Evolutionary conservation across 78 protist species (phyloP), one percentile per base, ranked within the genome.

Genomic region (Andalucia godoyi): DNA sequence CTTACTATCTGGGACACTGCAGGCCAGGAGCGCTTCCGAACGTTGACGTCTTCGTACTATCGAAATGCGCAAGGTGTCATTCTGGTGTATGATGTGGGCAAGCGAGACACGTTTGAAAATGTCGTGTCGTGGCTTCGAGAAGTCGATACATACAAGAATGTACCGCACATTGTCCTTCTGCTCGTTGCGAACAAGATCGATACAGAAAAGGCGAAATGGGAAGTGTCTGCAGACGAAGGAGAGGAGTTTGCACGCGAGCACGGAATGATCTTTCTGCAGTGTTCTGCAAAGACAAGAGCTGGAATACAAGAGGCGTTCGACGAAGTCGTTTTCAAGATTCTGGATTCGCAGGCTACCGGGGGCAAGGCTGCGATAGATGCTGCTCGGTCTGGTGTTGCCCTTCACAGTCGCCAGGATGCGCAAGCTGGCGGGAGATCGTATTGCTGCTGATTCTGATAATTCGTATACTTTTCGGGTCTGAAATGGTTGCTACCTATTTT

Each of bases 1-100:
- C 62, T 87, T 30, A 77, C 76, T 45, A 76, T 87, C n/a, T 87
- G 88, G 88, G 93, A 87, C 82, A 87, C 88, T 4, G 89, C 88
- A 9, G 88, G 92, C 36, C 87, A 83, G 66, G 93, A 80, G 27
- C 74, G 85, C 37, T 83, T 82, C 58, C 64, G 81, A 43, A 79
- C 93, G 8, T 40, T 83, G 4, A 83, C 80, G 27, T 64, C 74
- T 46, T 40, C 80, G 21, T 83, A 87, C 73, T 87, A 87, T 51
- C 49, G 93, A 25, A 83, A 83, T 17, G 82, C 85, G 61, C 88
- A 83, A 39, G 88, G 81, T 40, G 68, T 83, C 63, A 72, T 83
- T 33, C 39, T 83, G 40, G 88, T 79, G 39, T 82, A 82, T 69
- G 88, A 82, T 34, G 88, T 82, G 39, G 69, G 80, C 47, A 63